A percentile compares a stretch with the other conserved stretches of the same genome.
Conservation (phyloP, 2,329 filamentous ascomycete species). For the Fusarium veterinarium region DNA sequence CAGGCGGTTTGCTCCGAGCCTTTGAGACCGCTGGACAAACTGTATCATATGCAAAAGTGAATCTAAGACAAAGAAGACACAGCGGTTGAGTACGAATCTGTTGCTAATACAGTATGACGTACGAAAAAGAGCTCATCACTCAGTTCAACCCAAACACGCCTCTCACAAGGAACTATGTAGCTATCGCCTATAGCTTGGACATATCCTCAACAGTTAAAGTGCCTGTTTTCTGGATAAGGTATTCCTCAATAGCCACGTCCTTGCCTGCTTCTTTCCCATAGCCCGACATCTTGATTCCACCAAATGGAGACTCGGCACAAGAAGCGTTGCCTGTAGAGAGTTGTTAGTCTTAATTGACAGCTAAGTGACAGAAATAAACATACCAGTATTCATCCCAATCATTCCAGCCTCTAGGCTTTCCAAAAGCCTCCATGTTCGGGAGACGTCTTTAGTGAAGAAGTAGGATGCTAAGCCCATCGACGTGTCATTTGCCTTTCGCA, state of each 20-base stretch:
- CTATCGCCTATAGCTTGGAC: too few relatives aligned
- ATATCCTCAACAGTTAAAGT: conserved; percentile 2
- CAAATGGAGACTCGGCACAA: conserved; percentile 53
- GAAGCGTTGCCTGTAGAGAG: conserved; percentile 32
- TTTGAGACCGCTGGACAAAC: conserved; percentile 7
- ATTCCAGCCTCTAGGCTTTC: conserved; percentile 35
- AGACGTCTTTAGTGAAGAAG: conserved; percentile 29
- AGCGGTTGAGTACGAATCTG: too few relatives aligned
- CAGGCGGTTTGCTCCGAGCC: background rate
- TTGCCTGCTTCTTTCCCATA: conserved; percentile 50
- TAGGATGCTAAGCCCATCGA: conserved; percentile 21
- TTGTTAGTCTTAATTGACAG: fast-evolving
- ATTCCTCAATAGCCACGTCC: conserved; percentile 57
- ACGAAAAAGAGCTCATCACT: too few relatives aligned
- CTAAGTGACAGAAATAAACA: background rate
- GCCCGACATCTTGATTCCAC: conserved; percentile 26
- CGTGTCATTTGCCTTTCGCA: conserved; percentile 22
- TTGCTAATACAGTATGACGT: too few relatives aligned
- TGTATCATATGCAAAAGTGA: background rate
- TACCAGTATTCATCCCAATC: conserved; percentile 20
- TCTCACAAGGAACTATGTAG: too few relatives aligned
- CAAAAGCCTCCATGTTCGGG: conserved; percentile 20
- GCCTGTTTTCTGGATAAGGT: conserved; percentile 54
- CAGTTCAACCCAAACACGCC: too few relatives aligned
- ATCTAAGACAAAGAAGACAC: too few relatives aligned